Evolutionary conservation across 1,284 basidiomycete species (phyloP).

Genomic region (Tylopilus orsonianus): DNA sequence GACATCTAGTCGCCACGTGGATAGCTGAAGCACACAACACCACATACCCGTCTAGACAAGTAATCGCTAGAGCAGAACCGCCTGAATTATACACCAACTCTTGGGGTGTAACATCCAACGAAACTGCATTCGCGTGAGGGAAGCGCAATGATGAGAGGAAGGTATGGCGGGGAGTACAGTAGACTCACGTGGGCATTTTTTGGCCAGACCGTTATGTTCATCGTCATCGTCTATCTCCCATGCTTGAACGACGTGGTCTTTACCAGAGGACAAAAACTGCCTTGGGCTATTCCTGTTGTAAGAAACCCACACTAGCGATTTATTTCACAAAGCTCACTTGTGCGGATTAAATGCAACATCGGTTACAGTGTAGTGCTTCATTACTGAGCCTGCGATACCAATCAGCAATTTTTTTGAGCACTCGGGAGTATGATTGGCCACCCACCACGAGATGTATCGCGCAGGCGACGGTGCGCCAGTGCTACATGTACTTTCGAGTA

Average conservation of each 20-base stretch:
- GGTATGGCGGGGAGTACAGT: background rate
- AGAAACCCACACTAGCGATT: background rate
- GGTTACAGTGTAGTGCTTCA: constrained; percentile 33
- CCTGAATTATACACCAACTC: constrained; percentile 32
- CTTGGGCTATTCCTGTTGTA: constrained; percentile 20
- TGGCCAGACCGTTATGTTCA: constrained; percentile 11
- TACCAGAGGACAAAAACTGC: constrained; percentile 34
- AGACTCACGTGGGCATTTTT: constrained; percentile 19
- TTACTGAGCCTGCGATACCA: constrained; percentile 18
- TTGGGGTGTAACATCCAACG: constrained; percentile 27
- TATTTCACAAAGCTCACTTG: constrained; percentile 24
- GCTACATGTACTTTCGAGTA: constrained; percentile 21
- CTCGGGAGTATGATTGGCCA: background rate
- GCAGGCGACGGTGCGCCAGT: constrained; percentile 24
- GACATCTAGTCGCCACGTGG: constrained; percentile 1
- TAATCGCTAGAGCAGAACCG: constrained; percentile 27
- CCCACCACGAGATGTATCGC: constrained; percentile 23
- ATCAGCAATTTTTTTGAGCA: background rate
- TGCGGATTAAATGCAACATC: constrained; percentile 37
- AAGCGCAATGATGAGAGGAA: background rate
- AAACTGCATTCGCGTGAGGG: constrained; percentile 19
- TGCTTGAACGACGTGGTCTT: constrained; percentile 25
- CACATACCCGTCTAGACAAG: constrained; percentile 36
- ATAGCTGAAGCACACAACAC: background rate
- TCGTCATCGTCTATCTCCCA: constrained; percentile 32